phyloP scores from a whole-genome alignment of 257 asterid species.

The Schizonepeta tenuifolia region DNA sequence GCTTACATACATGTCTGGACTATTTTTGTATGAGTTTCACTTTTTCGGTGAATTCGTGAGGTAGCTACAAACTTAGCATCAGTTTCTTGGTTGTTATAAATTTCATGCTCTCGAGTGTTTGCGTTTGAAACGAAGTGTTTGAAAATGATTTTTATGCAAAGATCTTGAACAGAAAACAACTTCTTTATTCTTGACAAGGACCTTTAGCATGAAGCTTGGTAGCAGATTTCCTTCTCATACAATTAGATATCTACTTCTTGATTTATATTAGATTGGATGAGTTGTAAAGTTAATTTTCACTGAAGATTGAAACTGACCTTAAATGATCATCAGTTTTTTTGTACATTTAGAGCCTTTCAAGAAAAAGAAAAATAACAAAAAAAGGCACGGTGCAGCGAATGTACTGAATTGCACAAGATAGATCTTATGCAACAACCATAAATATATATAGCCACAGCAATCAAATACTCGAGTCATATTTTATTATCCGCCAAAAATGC shows the following conservation, averaged over 20 bases:
- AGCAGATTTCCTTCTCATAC: too few species aligned
- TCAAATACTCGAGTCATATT: neutral
- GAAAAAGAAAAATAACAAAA: neutral
- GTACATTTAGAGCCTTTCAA: too few species aligned
- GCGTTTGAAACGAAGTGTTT: neutral
- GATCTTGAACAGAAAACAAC: neutral
- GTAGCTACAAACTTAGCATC: neutral
- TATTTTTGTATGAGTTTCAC: neutral
- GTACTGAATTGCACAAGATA: too few species aligned
- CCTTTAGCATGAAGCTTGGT: too few species aligned
- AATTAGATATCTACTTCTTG: too few species aligned
- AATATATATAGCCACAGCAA: neutral
- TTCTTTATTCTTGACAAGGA: too few species aligned
- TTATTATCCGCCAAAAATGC: neutral
- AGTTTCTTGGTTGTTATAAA: neutral
- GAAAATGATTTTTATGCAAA: too few species aligned
- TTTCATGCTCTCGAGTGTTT: too few species aligned
- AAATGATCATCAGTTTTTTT: too few species aligned
- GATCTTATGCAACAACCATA: too few species aligned
- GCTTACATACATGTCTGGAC: neutral
- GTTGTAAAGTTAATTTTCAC: neutral
- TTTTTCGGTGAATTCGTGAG: neutral
- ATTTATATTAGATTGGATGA: neutral
- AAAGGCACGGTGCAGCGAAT: too few species aligned
- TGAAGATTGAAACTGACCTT: too few species aligned